Conservation (phyloP, 768 basidiomycete genomes). For the Lentinus tigrinus region DNA sequence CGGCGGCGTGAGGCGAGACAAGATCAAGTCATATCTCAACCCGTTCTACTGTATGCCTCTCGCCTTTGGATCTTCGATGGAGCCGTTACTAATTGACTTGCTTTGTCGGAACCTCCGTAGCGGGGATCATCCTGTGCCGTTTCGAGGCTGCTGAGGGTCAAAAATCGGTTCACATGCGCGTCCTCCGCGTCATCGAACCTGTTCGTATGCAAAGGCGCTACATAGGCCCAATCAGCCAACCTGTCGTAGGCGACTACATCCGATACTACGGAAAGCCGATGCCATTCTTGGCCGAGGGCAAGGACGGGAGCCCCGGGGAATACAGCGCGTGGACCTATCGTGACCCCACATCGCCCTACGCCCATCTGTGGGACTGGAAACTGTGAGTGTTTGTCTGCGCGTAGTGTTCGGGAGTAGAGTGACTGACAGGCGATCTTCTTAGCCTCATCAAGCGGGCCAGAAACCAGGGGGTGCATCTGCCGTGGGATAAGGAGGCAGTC, state of each 20-base stretch:
- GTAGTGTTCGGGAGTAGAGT: too few species aligned
- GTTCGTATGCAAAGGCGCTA: neutral
- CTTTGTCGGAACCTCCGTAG: neutral
- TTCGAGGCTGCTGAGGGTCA: neutral
- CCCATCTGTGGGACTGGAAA: neutral
- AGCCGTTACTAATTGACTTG: too few species aligned
- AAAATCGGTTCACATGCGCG: neutral
- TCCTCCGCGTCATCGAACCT: constrained; percentile 5
- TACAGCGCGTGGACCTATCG: neutral
- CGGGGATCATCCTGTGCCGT: neutral
- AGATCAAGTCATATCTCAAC: neutral
- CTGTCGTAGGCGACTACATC: neutral
- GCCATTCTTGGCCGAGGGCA: neutral
- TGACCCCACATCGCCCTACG: neutral
- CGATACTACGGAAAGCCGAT: neutral
- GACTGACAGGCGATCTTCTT: too few species aligned
- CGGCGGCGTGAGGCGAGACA: neutral
- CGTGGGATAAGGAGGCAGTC: too few species aligned
- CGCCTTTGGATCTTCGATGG: neutral
- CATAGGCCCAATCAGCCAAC: neutral
- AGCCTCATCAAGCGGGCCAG: too few species aligned
- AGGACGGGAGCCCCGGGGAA: neutral
- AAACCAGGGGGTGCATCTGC: too few species aligned
- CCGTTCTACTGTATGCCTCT: neutral
- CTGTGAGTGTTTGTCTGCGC: too few species aligned